Evolutionary conservation across 257 asterid species (phyloP), one percentile per base, ranked within the genome.

Genomic region (Ligustrum vulgare): DNA sequence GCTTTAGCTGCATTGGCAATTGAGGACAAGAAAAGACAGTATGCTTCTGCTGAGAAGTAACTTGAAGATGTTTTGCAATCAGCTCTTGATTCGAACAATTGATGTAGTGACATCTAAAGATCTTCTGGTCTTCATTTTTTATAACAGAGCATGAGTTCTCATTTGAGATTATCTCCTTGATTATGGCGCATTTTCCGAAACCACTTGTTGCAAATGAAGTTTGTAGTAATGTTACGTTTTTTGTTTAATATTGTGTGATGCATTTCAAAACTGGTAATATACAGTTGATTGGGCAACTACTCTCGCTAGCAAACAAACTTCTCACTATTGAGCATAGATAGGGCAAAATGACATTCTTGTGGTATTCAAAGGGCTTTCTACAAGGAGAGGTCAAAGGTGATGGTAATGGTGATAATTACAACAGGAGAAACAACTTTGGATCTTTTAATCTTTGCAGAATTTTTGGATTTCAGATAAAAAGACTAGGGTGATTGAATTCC

Each of bases 31-130:
- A 95, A 86, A 82, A 87, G 98, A 76, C 97, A 93, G 78, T 91
- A 85, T 79, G 94, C 96, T 80, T 90, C 91, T 82, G 97, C 99
- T 43, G 99, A 95, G 89, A 95, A 93, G 87, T 86, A 91, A 86
- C 96, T 93, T 78, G 99, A 95, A 83, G 98, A 93, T 74, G 96
- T 95, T 34, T 75, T 95, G 85, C 99, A 95, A 85, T 93, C 99
- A 13, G 99, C 97, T 81, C 97, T 95, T 78, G 96, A 69, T 32
- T 43, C 76, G n/a, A 51, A 78, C 73, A 56, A 41, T 45, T 32
- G 71, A 22, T 15, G 20, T 79, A 70, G 76, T 60, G 16, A 60
- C 16, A 23, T 18, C 43, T 69, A 74, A 23, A 2, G 1, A 65
- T 22, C 15, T 37, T 72, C 6, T 9, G 7, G 54, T 51, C 41